Base-by-base conservation (phyloP, 805 yeast genomes). In the Candida jianshihensis region DNA sequence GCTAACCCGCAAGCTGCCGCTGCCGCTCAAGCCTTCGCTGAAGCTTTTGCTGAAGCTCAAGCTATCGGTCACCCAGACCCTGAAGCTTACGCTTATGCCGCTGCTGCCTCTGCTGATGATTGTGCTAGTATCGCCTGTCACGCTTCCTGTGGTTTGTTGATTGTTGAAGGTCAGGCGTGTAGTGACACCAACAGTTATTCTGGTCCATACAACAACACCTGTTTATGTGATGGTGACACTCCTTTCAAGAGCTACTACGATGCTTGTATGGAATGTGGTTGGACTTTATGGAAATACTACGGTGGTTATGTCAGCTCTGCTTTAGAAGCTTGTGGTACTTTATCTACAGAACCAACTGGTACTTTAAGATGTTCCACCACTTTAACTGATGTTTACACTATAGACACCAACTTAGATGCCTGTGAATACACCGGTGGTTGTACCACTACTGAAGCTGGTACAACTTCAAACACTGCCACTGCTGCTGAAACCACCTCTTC, bases 231-330 rank as follows among this genome's bases (percentile, higher is more conserved):
- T 12, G 31, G 38, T 0, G 61, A 33, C 25, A 34, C 60, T 21
- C 19, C 39, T 6, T 63, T 63, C 52, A 14, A 49, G 33, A 26
- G 36, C 9, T 45, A 51, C 31, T 59, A 61, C 41, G 43, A 46
- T n/a, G 41, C 43, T 6, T 63, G 68, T 51, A 51, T 63, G 44
- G 61, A 49, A 33, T 63, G 68, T 57, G 68, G 66, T 31, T 61
- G 68, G 64, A 59, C 64, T 36, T 42, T 62, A 41, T 62, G 66
- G 66, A 39, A 39, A 33, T 58, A 61, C 46, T 62, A 62, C 45
- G 60, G 63, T 27, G 34, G 40, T 1, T 61, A 45, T 46, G 52
- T 61, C 35, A 39, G 53, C 18, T 26, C 42, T 11, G 57, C 66
- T 16, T 45, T 62, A 27, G 54, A 46, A n/a, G 60, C 51, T 14